A percentile compares a stretch with the other conserved stretches of the same genome.
Conservation (phyloP, 2,329 filamentous ascomycete genomes). For the Pseudocercospora ulei region DNA sequence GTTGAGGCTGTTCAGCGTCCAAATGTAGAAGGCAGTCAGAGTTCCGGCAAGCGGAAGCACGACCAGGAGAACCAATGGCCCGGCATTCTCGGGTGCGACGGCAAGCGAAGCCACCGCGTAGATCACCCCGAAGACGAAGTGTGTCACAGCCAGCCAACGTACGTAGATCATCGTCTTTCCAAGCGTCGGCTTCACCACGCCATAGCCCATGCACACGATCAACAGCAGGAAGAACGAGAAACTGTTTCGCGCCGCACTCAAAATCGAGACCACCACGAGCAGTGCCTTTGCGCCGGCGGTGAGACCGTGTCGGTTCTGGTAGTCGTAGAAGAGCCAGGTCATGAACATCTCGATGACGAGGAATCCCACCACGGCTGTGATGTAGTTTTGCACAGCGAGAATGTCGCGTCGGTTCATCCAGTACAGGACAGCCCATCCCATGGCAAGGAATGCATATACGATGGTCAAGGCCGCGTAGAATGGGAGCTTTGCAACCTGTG, state of each 20-base stretch:
- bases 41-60: conserved; percentile 86
- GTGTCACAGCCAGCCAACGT: conserved; percentile 76
- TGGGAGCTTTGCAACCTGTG: conserved; percentile 90
- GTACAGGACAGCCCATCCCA: conserved; percentile 90
- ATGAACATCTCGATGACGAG: conserved; percentile 92
- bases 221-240: conserved; percentile 97
- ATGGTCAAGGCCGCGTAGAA: conserved; percentile 95
- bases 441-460: conserved; percentile 76
- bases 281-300: conserved; percentile 74
- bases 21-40: conserved; percentile 93
- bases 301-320: conserved; percentile 78
- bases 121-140: conserved; percentile 89
- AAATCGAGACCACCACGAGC: conserved; percentile 79
- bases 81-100: conserved; percentile 79
- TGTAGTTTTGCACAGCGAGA: conserved; percentile 94
- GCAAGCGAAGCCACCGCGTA: conserved; percentile 85
- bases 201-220: conserved; percentile 99
- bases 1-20: conserved; percentile 93
- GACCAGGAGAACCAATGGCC: conserved; percentile 82
- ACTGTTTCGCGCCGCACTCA: conserved; percentile 89
- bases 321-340: conserved; percentile 99
- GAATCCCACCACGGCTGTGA: conserved; percentile 91
- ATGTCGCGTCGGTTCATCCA: conserved; percentile 91
- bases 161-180: conserved; percentile 92
- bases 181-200: conserved; percentile 86